These are phyloP conservation scores for Carpinus fangiana DNA, from an alignment of 306 rosid species.

Conservation along the genomic window DNA sequence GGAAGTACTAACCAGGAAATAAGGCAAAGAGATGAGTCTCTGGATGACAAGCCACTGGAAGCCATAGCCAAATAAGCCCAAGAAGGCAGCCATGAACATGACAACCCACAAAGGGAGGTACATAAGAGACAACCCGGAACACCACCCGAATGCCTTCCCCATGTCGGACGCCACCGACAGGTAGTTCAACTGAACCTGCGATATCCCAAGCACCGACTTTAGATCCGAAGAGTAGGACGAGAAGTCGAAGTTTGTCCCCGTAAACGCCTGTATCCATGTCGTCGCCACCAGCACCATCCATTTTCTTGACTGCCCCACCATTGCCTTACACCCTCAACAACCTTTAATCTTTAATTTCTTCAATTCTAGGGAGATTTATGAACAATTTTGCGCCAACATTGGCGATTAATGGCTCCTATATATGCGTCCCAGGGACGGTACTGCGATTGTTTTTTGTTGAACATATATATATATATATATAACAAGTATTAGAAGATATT, in stretches of 20 bases:
- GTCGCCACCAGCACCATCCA: constrained; percentile 57
- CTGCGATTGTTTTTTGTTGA: too few species aligned
- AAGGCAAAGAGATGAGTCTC: constrained; percentile 49
- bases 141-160: constrained; percentile 78
- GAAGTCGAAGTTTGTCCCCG: constrained; percentile 79
- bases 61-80: constrained; percentile 65
- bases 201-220: constrained; percentile 56
- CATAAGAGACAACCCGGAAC: constrained; percentile 54
- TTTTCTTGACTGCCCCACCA: constrained; percentile 48
- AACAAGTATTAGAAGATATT: too few species aligned
- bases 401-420: too few species aligned
- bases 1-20: constrained; percentile 45
- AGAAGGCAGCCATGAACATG: constrained; percentile 45
- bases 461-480: too few species aligned
- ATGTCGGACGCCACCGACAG: constrained; percentile 72
- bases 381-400: too few species aligned
- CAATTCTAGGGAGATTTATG: too few species aligned
- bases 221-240: constrained; percentile 62
- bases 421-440: too few species aligned
- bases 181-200: constrained; percentile 68
- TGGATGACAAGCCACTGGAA: constrained; percentile 66
- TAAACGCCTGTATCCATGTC: constrained; percentile 70
- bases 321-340: not conserved
- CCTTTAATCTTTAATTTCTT: too few species aligned
- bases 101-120: constrained; percentile 61